Percentiles rank a stretch among this genome's conserved stretches.
Evolutionary conservation across 169 alveolate species (phyloP).

Genomic region (Plasmodium vinckei): DNA sequence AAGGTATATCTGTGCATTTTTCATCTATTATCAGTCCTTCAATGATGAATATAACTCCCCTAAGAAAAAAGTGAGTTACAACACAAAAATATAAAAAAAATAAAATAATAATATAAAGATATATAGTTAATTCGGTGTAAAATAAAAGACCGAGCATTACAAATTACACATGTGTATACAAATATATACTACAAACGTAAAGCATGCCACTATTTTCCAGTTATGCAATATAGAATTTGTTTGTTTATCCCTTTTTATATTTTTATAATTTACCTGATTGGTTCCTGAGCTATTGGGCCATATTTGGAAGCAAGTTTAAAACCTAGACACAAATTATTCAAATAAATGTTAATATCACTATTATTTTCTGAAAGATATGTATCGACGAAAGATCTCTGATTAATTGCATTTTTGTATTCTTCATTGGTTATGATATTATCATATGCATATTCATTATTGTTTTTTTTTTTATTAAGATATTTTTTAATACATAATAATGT

Average conservation of each 20-base stretch:
- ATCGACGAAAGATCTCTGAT: conserved; percentile 53
- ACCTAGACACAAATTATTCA: conserved; percentile 84
- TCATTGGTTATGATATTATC: conserved; percentile 69
- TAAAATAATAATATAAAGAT: background rate
- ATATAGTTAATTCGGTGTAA: conserved; percentile 1
- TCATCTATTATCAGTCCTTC: conserved; percentile 74
- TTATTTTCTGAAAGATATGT: conserved; percentile 71
- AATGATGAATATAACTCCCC: conserved; percentile 60
- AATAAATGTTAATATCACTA: conserved; percentile 65
- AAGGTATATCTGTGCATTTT: conserved; percentile 10
- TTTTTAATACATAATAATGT: conserved; percentile 74
- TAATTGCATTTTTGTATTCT: conserved; percentile 49
- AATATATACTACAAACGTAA: too few relatives aligned
- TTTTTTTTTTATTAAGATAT: conserved; percentile 61
- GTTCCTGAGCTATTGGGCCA: conserved; percentile 97
- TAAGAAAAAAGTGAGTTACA: conserved; percentile 4
- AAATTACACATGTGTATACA: too few relatives aligned
- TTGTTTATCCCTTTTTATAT: conserved; percentile 4
- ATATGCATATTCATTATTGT: conserved; percentile 11
- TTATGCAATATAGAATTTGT: background rate
- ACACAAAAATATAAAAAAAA: background rate
- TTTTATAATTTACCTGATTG: conserved; percentile 91
- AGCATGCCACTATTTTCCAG: too few relatives aligned
- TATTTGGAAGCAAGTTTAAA: conserved; percentile 94
- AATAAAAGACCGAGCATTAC: too few relatives aligned